phyloP scores from a whole-genome alignment of 129 eudicot species.

The Deinandra increscens region DNA sequence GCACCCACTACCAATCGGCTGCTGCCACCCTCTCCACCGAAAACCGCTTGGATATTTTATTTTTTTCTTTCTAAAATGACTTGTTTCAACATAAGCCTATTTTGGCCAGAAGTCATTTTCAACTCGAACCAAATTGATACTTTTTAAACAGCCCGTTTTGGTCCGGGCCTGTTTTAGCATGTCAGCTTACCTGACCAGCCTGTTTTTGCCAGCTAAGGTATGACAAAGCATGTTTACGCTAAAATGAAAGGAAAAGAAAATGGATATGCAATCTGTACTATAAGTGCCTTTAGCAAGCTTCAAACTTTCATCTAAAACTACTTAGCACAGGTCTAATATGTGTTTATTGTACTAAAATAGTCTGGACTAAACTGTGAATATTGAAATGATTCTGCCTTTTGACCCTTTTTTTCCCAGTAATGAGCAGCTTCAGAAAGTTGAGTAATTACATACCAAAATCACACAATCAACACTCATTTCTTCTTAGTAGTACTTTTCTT shows the following conservation, averaged over 20 bases:
- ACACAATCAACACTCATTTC: constrained; percentile 23
- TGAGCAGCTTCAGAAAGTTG: neutral
- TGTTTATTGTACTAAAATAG: neutral
- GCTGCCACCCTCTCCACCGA: too few relatives aligned
- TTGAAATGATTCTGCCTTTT: neutral
- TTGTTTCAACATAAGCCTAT: too few relatives aligned
- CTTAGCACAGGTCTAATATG: neutral
- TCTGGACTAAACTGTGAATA: neutral
- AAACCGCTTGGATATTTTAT: too few relatives aligned
- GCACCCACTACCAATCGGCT: too few relatives aligned
- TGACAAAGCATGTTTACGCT: neutral
- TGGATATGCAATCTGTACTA: neutral
- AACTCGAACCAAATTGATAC: too few relatives aligned
- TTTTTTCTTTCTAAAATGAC: too few relatives aligned
- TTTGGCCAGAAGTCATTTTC: too few relatives aligned
- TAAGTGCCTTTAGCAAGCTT: constrained; percentile 1
- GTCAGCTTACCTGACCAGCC: too few relatives aligned
- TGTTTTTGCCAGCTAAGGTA: neutral
- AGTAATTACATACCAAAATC: neutral
- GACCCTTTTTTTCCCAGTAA: neutral
- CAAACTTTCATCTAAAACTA: neutral
- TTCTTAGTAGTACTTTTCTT: constrained; percentile 50
- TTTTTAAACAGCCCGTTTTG: too few relatives aligned
- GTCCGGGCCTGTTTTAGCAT: too few relatives aligned
- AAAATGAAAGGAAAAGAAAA: neutral